Percentiles rank a stretch among this genome's conserved stretches.
Conservation (phyloP, 192 early-diverging fungal genomes). For the Pilaira anomala region DNA sequence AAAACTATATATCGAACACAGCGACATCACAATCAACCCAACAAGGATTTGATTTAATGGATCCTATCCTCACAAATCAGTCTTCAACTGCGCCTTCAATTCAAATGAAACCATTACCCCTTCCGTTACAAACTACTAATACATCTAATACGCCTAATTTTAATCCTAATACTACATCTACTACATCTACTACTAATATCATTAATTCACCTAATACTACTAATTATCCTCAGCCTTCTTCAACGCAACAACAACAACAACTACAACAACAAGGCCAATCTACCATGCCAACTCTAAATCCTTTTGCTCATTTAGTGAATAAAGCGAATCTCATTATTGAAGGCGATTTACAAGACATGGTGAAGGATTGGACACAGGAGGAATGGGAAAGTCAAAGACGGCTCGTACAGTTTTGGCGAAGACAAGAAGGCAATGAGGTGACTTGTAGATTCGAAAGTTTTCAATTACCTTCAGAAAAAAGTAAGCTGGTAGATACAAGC, state of each 20-base stretch:
- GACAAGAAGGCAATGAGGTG: conserved; percentile 61
- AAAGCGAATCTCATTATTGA: conserved; percentile 67
- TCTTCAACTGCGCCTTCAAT: not conserved
- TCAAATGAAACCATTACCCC: not conserved
- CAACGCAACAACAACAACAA: conserved; percentile 17
- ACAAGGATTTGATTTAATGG: too few species aligned
- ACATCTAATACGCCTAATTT: conserved; percentile 5
- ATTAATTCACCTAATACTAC: not conserved
- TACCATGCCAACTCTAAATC: conserved; percentile 28
- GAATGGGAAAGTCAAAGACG: conserved; percentile 60
- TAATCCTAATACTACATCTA: not conserved
- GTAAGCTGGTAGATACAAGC: conserved; percentile 48
- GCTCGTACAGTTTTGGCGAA: conserved; percentile 69
- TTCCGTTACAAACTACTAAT: conserved; percentile 3
- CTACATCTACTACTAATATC: not conserved
- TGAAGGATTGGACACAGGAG: conserved; percentile 57
- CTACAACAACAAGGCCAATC: conserved; percentile 16
- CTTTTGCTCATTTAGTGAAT: conserved; percentile 61
- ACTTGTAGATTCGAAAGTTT: conserved; percentile 62
- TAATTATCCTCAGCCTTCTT: conserved; percentile 6
- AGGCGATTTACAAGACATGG: conserved; percentile 62
- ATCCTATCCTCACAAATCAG: too few species aligned
- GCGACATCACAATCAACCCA: too few species aligned
- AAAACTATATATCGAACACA: too few species aligned
- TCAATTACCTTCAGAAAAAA: conserved; percentile 4